Evolutionary conservation across 345 rosid genomes (phyloP).

Genomic region (Toxicodendron radicans): DNA sequence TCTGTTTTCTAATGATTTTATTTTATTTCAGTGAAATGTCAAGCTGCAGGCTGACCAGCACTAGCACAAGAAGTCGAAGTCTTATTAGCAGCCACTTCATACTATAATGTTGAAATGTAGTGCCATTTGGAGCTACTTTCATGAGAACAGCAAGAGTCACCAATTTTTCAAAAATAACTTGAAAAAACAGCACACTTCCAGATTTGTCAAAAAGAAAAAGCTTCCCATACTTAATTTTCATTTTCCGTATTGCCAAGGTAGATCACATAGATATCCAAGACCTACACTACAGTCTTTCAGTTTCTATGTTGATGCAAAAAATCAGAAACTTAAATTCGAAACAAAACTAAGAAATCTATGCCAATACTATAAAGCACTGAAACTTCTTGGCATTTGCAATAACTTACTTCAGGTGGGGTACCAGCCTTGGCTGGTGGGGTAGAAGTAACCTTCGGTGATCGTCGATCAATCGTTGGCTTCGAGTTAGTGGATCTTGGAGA

Average conservation of each 20-base stretch:
- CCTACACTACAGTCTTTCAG: background rate
- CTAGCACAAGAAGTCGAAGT: no score
- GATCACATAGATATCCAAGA: background rate
- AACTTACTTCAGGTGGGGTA: conserved; percentile 72
- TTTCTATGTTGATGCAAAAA: background rate
- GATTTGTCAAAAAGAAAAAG: no score
- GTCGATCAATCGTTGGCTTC: conserved; percentile 63
- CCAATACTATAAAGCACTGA: conserved; percentile 3
- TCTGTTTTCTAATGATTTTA: background rate
- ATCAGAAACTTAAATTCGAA: background rate
- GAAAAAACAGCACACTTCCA: no score
- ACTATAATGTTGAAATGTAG: no score
- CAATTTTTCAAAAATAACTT: no score
- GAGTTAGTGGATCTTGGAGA: conserved; percentile 66
- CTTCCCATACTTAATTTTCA: background rate
- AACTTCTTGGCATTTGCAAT: background rate
- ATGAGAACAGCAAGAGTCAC: no score
- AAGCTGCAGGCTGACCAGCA: no score
- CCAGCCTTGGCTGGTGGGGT: conserved; percentile 11
- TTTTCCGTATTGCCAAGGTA: background rate
- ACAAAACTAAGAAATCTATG: background rate
- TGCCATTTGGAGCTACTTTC: no score
- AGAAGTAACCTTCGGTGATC: conserved; percentile 55
- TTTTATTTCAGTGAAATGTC: background rate
- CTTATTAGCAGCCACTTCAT: no score